Evolutionary conservation across 2,329 filamentous ascomycete species (phyloP).

Genomic region (Neoascochyta sp.): DNA sequence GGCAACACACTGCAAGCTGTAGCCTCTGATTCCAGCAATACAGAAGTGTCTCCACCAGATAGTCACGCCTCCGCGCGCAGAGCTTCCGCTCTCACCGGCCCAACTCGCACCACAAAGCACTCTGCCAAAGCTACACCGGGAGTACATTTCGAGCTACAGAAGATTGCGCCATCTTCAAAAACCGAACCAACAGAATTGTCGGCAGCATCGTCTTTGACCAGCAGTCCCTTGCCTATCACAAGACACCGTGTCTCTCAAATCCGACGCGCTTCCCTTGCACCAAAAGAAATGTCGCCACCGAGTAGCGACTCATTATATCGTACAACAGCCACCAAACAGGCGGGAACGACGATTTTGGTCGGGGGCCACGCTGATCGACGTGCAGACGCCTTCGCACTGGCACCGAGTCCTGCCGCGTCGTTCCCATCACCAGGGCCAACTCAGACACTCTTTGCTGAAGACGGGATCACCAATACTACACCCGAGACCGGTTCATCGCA

Average conservation of each 20-base stretch:
- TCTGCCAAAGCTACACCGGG: background rate
- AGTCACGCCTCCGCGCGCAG: slow-evolving; percentile 5
- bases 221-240: slow-evolving; percentile 15
- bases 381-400: slow-evolving; percentile 18
- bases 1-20: slow-evolving; percentile 12
- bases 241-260: slow-evolving; percentile 13
- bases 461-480: slow-evolving; percentile 6
- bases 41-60: slow-evolving; percentile 6
- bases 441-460: slow-evolving; percentile 4
- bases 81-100: background rate
- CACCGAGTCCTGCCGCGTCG: slow-evolving; percentile 23
- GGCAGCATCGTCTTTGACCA: slow-evolving; percentile 7
- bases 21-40: slow-evolving; percentile 1
- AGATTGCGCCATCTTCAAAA: slow-evolving; percentile 5
- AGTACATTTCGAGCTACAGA: slow-evolving; percentile 4
- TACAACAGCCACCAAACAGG: slow-evolving; percentile 9
- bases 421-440: slow-evolving; percentile 15
- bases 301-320: slow-evolving; percentile 13
- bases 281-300: slow-evolving; percentile 8
- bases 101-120: slow-evolving; percentile 2
- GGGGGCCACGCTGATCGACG: slow-evolving; percentile 7
- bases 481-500: slow-evolving; percentile 14
- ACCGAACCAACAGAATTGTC: slow-evolving; percentile 6
- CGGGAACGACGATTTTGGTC: slow-evolving; percentile 1
- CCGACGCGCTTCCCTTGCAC: slow-evolving; percentile 8